Evolutionary conservation across 805 yeast species (phyloP).

Genomic region (Saccharomycopsis schoenii): DNA sequence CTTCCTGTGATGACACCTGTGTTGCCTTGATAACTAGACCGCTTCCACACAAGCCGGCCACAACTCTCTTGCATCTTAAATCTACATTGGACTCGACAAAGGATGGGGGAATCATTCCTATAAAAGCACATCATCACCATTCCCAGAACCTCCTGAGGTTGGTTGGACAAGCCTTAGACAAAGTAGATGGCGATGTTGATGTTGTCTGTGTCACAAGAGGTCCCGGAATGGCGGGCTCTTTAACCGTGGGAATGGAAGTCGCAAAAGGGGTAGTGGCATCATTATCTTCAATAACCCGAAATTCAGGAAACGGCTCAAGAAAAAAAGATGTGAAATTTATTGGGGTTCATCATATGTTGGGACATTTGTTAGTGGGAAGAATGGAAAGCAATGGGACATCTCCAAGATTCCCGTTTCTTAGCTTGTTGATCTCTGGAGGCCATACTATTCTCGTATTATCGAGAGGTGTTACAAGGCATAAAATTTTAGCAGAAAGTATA

Average conservation of each 20-base stretch:
- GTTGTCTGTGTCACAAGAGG: slow-evolving; percentile 87
- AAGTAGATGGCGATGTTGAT: slow-evolving; percentile 44
- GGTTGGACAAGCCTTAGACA: slow-evolving; percentile 35
- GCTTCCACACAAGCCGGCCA: slow-evolving; percentile 25
- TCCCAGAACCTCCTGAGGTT: slow-evolving; percentile 45
- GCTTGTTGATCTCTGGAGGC: slow-evolving; percentile 84
- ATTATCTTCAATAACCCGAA: background rate
- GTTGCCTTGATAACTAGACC: slow-evolving; percentile 62
- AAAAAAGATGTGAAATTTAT: slow-evolving; percentile 47
- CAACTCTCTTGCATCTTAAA: slow-evolving; percentile 48
- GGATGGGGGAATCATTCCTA: slow-evolving; percentile 83
- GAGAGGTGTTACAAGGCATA: slow-evolving; percentile 51
- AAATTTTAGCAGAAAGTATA: slow-evolving; percentile 59
- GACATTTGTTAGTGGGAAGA: slow-evolving; percentile 69
- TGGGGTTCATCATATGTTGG: slow-evolving; percentile 96
- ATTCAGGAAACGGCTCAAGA: background rate
- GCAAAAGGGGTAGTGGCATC: slow-evolving; percentile 82
- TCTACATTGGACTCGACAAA: slow-evolving; percentile 53
- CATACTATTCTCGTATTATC: slow-evolving; percentile 83
- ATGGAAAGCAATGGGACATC: slow-evolving; percentile 31
- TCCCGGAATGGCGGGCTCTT: slow-evolving; percentile 91
- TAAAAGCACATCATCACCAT: slow-evolving; percentile 75
- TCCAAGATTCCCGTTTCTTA: slow-evolving; percentile 59
- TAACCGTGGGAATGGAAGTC: slow-evolving; percentile 70
- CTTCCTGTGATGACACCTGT: slow-evolving; percentile 94